phyloP scores from a whole-genome alignment of 2,329 filamentous ascomycete genomes.

The Beauveria pseudobassiana region DNA sequence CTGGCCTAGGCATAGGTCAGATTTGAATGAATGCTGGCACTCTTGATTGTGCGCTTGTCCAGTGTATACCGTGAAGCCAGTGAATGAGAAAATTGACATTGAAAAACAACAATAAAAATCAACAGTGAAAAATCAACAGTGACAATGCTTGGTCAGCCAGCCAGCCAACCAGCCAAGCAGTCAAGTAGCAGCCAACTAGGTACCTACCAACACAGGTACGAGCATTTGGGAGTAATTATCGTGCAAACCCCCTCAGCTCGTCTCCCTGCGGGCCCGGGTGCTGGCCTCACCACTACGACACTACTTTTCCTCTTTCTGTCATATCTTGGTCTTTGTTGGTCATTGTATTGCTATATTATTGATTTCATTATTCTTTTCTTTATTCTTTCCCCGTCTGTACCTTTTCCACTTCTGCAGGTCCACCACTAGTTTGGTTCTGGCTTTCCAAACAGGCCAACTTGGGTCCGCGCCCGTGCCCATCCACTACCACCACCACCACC shows the following conservation, averaged over 20 bases:
- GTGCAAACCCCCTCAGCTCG: neutral
- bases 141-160: neutral
- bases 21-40: no score
- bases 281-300: slow-evolving; percentile 11
- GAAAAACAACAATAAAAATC: no score
- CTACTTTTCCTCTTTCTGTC: neutral
- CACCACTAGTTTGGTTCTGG: no score
- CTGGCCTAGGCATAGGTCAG: no score
- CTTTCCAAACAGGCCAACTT: neutral
- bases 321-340: no score
- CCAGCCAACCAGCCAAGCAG: neutral
- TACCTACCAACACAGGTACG: no score
- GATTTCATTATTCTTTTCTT: neutral
- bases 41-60: no score
- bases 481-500: neutral
- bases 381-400: no score
- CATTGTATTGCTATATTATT: neutral
- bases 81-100: no score
- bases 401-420: no score
- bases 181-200: neutral
- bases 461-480: neutral
- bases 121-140: neutral
- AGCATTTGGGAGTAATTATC: no score
- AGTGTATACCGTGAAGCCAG: no score
- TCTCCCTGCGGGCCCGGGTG: neutral